Evolutionary conservation across 495 filamentous ascomycete species (phyloP).

Genomic region (Clohesyomyces aquaticus): DNA sequence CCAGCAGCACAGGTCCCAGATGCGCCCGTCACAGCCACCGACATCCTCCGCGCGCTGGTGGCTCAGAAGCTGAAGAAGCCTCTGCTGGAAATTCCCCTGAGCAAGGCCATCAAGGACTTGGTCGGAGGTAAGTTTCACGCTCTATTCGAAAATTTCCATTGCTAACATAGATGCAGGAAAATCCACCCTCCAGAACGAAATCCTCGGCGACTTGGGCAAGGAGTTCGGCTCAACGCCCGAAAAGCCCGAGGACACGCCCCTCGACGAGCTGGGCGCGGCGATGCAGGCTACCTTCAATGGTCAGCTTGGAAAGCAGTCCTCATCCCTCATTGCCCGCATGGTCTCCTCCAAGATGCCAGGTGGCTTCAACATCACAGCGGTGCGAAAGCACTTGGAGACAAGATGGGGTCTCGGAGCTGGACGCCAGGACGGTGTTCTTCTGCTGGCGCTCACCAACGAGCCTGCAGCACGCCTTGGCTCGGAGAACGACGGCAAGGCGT

Average conservation of each 20-base stretch:
- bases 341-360: conserved; percentile 99
- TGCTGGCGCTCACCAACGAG: conserved; percentile 91
- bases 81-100: conserved; percentile 82
- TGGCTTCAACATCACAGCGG: conserved; percentile 95
- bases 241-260: conserved; percentile 95
- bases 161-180: conserved; percentile 63
- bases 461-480: conserved; percentile 84
- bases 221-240: conserved; percentile 98
- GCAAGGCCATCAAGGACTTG: conserved; percentile 97
- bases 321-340: conserved; percentile 87
- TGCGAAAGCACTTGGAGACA: conserved; percentile 91
- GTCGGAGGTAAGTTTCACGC: conserved; percentile 77
- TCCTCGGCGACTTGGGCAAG: conserved; percentile 92
- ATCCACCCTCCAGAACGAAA: conserved; percentile 97
- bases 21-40: conserved; percentile 80
- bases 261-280: conserved; percentile 91
- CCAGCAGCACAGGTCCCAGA: conserved; percentile 90
- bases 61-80: conserved; percentile 99
- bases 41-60: conserved; percentile 86
- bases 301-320: conserved; percentile 94
- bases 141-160: background rate
- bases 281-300: conserved; percentile 99
- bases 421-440: conserved; percentile 86
- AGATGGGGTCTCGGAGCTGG: conserved; percentile 88
- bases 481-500: conserved; percentile 88